phyloP scores from a whole-genome alignment of 345 rosid species.

The Eucalyptus regnans region DNA sequence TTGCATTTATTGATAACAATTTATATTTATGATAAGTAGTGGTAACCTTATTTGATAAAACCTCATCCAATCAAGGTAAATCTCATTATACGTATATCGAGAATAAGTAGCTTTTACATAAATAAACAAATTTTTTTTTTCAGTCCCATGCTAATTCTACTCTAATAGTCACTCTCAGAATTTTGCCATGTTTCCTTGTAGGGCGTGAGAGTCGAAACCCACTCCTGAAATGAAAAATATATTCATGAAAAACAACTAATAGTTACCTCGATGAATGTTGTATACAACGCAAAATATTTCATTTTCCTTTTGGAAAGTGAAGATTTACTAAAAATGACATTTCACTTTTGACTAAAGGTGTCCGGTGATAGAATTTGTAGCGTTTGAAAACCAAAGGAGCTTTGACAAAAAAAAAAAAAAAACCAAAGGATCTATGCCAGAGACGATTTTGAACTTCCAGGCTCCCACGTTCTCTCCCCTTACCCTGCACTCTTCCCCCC shows the following conservation, averaged over 20 bases:
- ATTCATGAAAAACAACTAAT: too few species aligned
- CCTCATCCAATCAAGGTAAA: too few species aligned
- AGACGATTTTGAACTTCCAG: background rate
- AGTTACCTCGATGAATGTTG: background rate
- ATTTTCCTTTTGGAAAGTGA: background rate
- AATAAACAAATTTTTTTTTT: too few species aligned
- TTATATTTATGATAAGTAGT: background rate
- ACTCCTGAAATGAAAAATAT: too few species aligned
- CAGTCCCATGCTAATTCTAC: too few species aligned
- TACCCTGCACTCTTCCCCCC: background rate
- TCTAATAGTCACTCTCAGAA: too few species aligned
- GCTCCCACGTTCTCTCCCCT: background rate
- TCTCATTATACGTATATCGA: too few species aligned
- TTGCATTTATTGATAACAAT: background rate
- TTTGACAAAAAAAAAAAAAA: too few species aligned
- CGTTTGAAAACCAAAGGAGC: background rate
- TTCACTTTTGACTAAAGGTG: background rate
- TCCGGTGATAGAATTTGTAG: background rate
- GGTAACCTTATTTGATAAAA: background rate
- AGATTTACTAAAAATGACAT: background rate
- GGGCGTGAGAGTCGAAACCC: too few species aligned
- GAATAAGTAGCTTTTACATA: background rate
- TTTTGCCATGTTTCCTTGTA: too few species aligned
- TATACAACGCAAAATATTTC: background rate
- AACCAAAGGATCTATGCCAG: background rate